Evolutionary conservation across 768 basidiomycete species (phyloP).

Genomic region (Lentinula sp.): DNA sequence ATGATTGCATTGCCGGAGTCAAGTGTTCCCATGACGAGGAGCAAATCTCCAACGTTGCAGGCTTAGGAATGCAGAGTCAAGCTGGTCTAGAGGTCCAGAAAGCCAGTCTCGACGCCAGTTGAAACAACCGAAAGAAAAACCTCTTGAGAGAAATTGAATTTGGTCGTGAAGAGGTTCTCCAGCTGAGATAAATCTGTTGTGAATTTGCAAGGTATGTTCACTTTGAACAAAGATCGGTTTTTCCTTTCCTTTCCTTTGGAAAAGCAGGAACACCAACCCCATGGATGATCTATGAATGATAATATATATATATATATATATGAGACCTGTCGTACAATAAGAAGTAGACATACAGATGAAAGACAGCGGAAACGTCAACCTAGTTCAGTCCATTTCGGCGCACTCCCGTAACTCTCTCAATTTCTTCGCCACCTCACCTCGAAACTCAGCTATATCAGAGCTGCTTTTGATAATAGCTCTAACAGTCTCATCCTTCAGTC

Average conservation of each 20-base stretch:
- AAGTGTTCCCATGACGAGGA: neutral
- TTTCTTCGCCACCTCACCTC: conserved; percentile 68
- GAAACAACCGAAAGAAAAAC: neutral
- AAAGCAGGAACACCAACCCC: neutral
- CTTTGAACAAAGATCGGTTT: neutral
- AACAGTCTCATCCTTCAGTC: conserved; percentile 73
- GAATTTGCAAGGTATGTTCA: neutral
- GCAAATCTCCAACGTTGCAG: neutral
- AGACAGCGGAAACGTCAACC: neutral
- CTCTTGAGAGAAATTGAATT: no score
- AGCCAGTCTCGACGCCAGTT: neutral
- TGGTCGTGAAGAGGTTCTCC: no score
- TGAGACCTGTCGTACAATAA: neutral
- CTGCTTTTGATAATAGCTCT: conserved; percentile 80
- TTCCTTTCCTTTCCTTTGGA: neutral
- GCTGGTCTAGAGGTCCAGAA: neutral
- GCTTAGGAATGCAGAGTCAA: neutral
- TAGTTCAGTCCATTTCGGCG: conserved; percentile 44
- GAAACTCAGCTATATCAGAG: conserved; percentile 78
- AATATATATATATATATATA: neutral
- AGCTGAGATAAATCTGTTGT: neutral
- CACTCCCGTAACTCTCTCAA: conserved; percentile 64
- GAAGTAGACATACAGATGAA: neutral
- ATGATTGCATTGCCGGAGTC: neutral
- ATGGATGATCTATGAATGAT: neutral